Evolutionary conservation across 345 rosid genomes (phyloP).

Genomic region (Eucalyptus lansdowneana): DNA sequence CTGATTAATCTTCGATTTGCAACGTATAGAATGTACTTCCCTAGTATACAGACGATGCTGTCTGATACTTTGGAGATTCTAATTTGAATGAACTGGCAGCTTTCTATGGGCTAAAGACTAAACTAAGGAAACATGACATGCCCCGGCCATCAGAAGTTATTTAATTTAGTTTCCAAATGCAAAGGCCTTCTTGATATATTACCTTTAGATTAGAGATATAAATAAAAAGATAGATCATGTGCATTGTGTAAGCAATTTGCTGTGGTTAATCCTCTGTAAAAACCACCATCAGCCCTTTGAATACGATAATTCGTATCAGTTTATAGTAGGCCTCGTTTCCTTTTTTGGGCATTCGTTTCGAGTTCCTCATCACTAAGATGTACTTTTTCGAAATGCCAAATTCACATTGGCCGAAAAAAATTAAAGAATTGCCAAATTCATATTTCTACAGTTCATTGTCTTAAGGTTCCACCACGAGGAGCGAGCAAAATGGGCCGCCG

Average conservation of each 20-base stretch:
- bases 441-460: background rate
- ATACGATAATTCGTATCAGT: too few relatives aligned
- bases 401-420: background rate
- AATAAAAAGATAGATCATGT: background rate
- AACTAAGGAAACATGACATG: background rate
- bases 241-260: background rate
- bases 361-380: background rate
- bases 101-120: background rate
- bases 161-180: background rate
- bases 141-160: background rate
- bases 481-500: background rate
- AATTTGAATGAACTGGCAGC: background rate
- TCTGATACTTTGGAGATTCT: background rate
- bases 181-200: background rate
- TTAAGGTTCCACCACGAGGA: background rate
- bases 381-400: background rate
- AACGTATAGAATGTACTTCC: accelerated
- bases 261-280: background rate
- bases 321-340: background rate
- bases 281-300: too few relatives aligned
- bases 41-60: background rate
- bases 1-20: background rate
- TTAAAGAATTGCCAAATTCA: background rate
- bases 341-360: background rate
- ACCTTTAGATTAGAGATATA: background rate